Base-by-base conservation (phyloP, 768 basidiomycete species). In the Clitopilus passeckerianus region DNA sequence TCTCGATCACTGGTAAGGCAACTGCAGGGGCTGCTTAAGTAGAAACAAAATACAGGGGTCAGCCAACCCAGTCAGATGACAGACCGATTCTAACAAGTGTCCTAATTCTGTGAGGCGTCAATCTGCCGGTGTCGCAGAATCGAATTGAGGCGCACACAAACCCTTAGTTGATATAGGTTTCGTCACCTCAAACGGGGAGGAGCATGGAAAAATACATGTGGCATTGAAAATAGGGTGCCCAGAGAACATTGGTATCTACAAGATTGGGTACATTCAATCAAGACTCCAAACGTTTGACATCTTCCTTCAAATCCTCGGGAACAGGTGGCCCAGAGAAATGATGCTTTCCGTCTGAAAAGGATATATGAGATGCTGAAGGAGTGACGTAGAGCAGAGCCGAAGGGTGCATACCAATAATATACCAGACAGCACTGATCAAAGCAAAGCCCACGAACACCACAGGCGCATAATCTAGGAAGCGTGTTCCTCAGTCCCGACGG, bases 371-470 rank as follows among this genome's bases (percentile, higher is more conserved):
- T 53, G 27, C 53, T 44, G 18, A 4, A 43, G 15, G 12, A 30
- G 6, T 55, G 30, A 43, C 22, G 24, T 22, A 34, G 22, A 18
- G 52, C 53, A 5, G 46, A 5, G 46, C 33, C 3, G 22, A 9
- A 33, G 30, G 3, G 10, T 23, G 79, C 82, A 43, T 61, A 85
- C 83, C 77, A 59, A 84, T 77, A 30, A 78, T 53, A 63, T 88
- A 89, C 86, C 86, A 89, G 23, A 77, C 71, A 0, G 77, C 81
- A 56, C 85, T 86, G 33, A 88, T 77, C 15, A 72, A 60, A 0
- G 73, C 83, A 61, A 89, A 87, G 3, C 83, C 86, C 41, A 85
- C 81, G 59, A 87, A 87, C 15, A 87, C 85, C 14, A 84, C 86
- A 8, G 82, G 82, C 10, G 86, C 86, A 60, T 86, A 86, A 70